phyloP scores from a whole-genome alignment of 2,329 filamentous ascomycete genomes.

The Phaeophleospora eucalypticola region DNA sequence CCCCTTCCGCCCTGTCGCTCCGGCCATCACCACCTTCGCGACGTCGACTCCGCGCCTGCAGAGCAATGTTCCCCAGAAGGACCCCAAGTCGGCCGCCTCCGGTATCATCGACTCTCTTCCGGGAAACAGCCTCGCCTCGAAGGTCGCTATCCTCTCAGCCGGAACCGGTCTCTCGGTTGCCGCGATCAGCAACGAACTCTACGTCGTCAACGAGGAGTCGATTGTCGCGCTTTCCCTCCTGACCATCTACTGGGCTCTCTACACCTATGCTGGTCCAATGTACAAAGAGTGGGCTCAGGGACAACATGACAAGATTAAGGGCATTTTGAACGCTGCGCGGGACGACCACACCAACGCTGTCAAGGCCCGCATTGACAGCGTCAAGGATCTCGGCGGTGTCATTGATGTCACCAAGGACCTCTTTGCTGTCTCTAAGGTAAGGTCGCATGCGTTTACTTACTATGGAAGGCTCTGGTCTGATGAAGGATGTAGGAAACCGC shows the following conservation, averaged over 20 bases:
- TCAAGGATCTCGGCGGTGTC: conserved; percentile 89
- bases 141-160: conserved; percentile 94
- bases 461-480: neutral
- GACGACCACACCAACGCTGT: conserved; percentile 94
- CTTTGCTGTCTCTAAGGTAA: conserved; percentile 96
- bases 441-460: conserved; percentile 5
- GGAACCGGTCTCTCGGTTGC: conserved; percentile 86
- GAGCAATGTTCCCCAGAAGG: conserved; percentile 66
- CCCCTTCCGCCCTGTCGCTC: conserved; percentile 68
- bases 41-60: conserved; percentile 61
- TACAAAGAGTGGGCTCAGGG: conserved; percentile 89
- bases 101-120: conserved; percentile 91
- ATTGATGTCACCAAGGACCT: conserved; percentile 96
- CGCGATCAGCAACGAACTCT: conserved; percentile 98
- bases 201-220: conserved; percentile 98
- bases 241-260: conserved; percentile 86
- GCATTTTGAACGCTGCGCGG: conserved; percentile 89
- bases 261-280: conserved; percentile 87
- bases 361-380: conserved; percentile 87
- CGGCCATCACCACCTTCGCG: conserved; percentile 67
- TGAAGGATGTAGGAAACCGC: conserved; percentile 80
- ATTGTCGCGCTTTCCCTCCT: conserved; percentile 90
- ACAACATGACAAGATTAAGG: conserved; percentile 88
- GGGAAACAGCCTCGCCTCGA: conserved; percentile 86
- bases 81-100: conserved; percentile 95